Evolutionary conservation across 1,139 yeast genomes (phyloP).

Genomic region (Lipomyces yarrowii): DNA sequence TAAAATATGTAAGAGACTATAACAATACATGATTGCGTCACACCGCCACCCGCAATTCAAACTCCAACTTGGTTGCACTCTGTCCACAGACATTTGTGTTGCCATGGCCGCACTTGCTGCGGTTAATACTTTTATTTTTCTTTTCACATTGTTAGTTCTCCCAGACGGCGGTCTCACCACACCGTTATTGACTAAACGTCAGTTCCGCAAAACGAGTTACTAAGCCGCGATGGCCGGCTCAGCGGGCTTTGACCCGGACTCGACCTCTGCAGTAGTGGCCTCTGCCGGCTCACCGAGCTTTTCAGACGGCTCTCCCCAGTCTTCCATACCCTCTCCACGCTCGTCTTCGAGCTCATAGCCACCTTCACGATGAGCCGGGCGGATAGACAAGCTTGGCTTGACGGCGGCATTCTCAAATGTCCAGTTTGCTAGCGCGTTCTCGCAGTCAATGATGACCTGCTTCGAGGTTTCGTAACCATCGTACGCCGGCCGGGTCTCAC

Average conservation of each 20-base stretch:
- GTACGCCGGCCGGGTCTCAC: conserved; percentile 97
- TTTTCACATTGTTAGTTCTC: neutral
- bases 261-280: neutral
- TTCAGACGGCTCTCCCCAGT: conserved; percentile 12
- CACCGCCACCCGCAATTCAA: neutral
- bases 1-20: conserved; percentile 2
- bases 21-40: neutral
- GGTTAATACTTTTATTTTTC: neutral
- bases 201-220: neutral
- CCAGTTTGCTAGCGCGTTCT: conserved; percentile 94
- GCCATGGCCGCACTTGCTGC: neutral
- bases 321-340: conserved; percentile 13
- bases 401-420: conserved; percentile 94
- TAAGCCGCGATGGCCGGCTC: neutral
- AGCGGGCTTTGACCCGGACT: neutral
- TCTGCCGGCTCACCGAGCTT: neutral
- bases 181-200: neutral
- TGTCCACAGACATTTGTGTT: neutral
- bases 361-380: conserved; percentile 7
- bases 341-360: conserved; percentile 25
- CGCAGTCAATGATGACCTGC: conserved; percentile 97
- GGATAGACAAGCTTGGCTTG: conserved; percentile 78
- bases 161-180: neutral
- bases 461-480: conserved; percentile 98
- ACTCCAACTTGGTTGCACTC: neutral